Conservation (phyloP, 768 basidiomycete genomes). For the Porphyrellus cyaneotinctus region DNA sequence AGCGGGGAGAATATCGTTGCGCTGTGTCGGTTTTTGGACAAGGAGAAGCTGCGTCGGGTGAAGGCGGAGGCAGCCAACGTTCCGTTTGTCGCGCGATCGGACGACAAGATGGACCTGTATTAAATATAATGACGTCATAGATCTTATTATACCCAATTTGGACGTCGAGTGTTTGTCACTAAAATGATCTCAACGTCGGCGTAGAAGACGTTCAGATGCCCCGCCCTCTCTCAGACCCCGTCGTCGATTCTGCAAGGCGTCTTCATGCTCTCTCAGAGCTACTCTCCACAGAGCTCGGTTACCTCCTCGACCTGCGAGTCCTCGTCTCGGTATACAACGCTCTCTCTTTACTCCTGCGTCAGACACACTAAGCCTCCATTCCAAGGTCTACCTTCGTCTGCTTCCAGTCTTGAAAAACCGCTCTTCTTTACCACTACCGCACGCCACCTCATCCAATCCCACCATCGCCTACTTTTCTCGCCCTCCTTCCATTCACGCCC, state of each 20-base stretch:
- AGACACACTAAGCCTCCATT: neutral
- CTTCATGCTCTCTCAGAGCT: conserved; percentile 84
- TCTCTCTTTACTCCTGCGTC: neutral
- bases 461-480: conserved; percentile 33
- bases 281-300: conserved; percentile 78
- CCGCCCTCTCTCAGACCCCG: too few species aligned
- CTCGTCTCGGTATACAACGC: conserved; percentile 70
- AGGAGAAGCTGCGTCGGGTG: conserved; percentile 55
- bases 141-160: neutral
- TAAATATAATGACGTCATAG: conserved; percentile 23
- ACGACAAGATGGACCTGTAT: conserved; percentile 62
- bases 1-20: conserved; percentile 60
- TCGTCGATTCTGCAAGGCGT: conserved; percentile 19
- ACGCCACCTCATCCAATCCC: conserved; percentile 26
- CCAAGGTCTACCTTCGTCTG: conserved; percentile 62
- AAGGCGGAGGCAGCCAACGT: conserved; percentile 59
- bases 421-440: conserved; percentile 13
- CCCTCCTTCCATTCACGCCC: conserved; percentile 37
- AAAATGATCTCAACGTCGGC: too few species aligned
- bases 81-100: conserved; percentile 54
- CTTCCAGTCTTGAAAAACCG: conserved; percentile 45
- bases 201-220: too few species aligned
- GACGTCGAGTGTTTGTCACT: neutral
- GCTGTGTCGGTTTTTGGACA: conserved; percentile 67
- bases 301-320: conserved; percentile 71